Base-by-base conservation (phyloP, 2,329 filamentous ascomycete genomes). In the Pleomassaria siparia region DNA sequence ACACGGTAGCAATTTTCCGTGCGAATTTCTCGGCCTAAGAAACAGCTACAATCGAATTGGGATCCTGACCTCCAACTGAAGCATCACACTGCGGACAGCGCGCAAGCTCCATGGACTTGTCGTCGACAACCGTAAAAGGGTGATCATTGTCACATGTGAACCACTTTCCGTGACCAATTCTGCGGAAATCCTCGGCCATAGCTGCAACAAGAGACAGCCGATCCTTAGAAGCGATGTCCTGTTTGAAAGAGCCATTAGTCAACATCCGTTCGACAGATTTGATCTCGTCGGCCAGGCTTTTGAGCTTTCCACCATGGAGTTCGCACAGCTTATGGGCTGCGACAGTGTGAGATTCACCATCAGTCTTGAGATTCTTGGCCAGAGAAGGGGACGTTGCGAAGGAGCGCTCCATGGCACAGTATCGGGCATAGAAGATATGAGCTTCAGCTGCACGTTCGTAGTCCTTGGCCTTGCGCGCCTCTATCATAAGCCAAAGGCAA, bases 81-180 rank as follows among this genome's bases (percentile, higher is more conserved):
- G 74, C 74, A 3, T 73, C 76, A 53, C 85, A 88, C 52, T 87
- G 77, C 0, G 84, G 82, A 53, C 85, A 89, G 1, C 63, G 63
- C 1, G 83, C 76, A 21, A 59, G 43, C 63, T 87, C 49, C 80
- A 85, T 84, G n/a, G n/a, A n/a, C n/a, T n/a, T n/a, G n/a, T n/a
- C n/a, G n/a, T n/a, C n/a, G 0, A 82, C 82, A 32, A 86, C 74
- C 0, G 82, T 80, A 53, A 87, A 76, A 2, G 79, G 76, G 55
- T 84, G 80, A 1, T 76, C 75, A 49, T 81, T 80, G 33, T 51
- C 64, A 51, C 81, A 84, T 0, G 60, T 72, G 60, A 83, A 85
- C 82, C 82, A 85, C 54, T 83, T 80, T 11, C 13, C 29, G 5
- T 32, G 29, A 0, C 82, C 82, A 0, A 64, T 71, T 0, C 71